These are phyloP conservation scores for Hyaloraphidium curvatum DNA, from an alignment of 192 early-diverging fungal genomes.

Conservation along the genomic window DNA sequence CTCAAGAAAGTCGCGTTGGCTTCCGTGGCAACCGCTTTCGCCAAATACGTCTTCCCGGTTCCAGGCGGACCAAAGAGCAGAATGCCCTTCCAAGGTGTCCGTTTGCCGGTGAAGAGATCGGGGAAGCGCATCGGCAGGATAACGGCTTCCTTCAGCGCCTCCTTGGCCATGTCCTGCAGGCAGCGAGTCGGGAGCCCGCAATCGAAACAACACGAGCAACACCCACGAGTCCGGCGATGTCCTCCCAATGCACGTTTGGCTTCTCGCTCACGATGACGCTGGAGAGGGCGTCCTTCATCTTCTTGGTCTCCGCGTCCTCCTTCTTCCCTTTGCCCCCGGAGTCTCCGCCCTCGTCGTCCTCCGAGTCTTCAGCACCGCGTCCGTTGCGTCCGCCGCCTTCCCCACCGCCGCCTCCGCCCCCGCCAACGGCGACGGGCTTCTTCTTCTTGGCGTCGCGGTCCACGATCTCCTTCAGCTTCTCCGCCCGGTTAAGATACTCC, in stretches of 20 bases:
- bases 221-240: slow-evolving; percentile 91
- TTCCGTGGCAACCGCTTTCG: slow-evolving; percentile 6
- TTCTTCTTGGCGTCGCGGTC: slow-evolving; percentile 45
- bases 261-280: slow-evolving; percentile 85
- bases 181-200: no score
- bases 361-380: slow-evolving; percentile 13
- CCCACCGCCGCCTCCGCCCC: slow-evolving; percentile 13
- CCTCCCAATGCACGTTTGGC: slow-evolving; percentile 92
- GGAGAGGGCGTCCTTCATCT: slow-evolving; percentile 18
- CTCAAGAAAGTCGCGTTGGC: slow-evolving; percentile 1
- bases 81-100: slow-evolving; percentile 3
- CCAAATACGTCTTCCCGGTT: slow-evolving; percentile 8
- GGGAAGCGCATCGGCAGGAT: slow-evolving; percentile 96
- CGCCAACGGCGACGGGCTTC: slow-evolving; percentile 32
- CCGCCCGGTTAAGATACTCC: slow-evolving; percentile 83
- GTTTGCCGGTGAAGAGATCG: slow-evolving; percentile 63
- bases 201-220: no score
- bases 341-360: slow-evolving; percentile 25
- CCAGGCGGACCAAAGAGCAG: slow-evolving; percentile 6
- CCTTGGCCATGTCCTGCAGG: slow-evolving; percentile 90
- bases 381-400: slow-evolving; percentile 9
- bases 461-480: slow-evolving; percentile 79
- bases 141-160: slow-evolving; percentile 93
- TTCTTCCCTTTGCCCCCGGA: slow-evolving; percentile 22
- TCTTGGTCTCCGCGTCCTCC: slow-evolving; percentile 26